Evolutionary conservation across 371 early-diverging fungal genomes (phyloP), one percentile per base, ranked within the genome.

Genomic region (Rhizopus stolonifer): DNA sequence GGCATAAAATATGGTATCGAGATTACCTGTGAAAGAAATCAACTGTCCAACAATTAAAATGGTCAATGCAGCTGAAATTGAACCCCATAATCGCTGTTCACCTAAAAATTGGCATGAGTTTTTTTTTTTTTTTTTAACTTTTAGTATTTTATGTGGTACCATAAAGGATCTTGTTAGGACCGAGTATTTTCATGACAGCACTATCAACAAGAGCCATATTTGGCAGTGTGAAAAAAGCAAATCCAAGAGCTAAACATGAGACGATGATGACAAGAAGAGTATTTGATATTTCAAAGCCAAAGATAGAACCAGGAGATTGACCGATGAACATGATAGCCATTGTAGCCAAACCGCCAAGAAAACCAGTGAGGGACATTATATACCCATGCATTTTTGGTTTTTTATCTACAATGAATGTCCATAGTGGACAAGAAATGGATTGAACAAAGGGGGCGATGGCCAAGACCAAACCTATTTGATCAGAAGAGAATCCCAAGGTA

Each of bases 381-480:
- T 49, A 10, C 11, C 73, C 77, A 29, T 77, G 77, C 31, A 60
- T 57, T 3, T 40, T 45, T 7, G 77, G 73, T 23, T 56, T 60
- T 49, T 70, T 70, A 39, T 77, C 77, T 0, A 71, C 77, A 2
- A 69, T 26, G 39, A 48, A 49, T 1, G 67, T 68, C 77, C 77
- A 77, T 3, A 77, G 15, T 9, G 77, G 77, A 33, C 77, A 77
- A 13, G 77, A 67, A n/a, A 65, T 34, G 3, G 73, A 70, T 36
- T 77, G 73, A 32, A 77, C 58, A 51, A 77, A 77, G 1, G 77
- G 77, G 4, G 77, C 77, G 47, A 77, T 73, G 32, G 77, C 77
- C 4, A 77, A 53, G 2, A 70, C 59, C 34, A 73, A 23, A 0
- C 77, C 77, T 15, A 77, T 73, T 49, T 77, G 77, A 39, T 69